Evolutionary conservation across 2,329 filamentous ascomycete species (phyloP), one percentile per base, ranked within the genome.

Genomic region (Fusarium subtropicale): DNA sequence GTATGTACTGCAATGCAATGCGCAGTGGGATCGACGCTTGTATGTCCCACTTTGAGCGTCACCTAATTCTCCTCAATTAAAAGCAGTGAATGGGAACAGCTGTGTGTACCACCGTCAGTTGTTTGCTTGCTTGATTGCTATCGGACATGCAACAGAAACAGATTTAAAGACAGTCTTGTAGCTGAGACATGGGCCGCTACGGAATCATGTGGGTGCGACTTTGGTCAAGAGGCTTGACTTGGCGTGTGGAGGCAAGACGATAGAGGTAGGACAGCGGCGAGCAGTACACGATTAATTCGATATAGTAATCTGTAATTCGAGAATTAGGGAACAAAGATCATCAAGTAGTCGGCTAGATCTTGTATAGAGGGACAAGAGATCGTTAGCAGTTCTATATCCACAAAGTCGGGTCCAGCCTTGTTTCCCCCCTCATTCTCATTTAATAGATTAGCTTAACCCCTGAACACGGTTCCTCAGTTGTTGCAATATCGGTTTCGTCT

Each of bases 121-220:
- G 38, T 41, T 26, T 42, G 22, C 9, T 44, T 26, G 20, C 10
- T 42, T 39, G 38, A 22, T 47, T 30, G 48, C 33, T 52, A 22
- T 42, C 42, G 42, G 45, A 33, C 11, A 60, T 54, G 44, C 41
- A 56, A 55, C 39, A 57, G 44, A 46, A 56, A 63, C 56, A 66
- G 63, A 53, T 74, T 74, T 60, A 72, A 47, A 74, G 42, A 59
- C 22, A 51, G 42, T 58, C 56, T 60, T 67, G 69, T 56, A 71
- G 74, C 75, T 74, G 76, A 82, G 79, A 81, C 81, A 82, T 81
- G 77, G 77, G 77, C 77, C 77, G 75, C 76, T 77, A 64, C 52
- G 39, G 30, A 38, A 16, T 48, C 31, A 47, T 45, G 63, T 66
- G 58, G 56, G 51, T 51, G 58, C 53, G 59, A 69, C 52, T 51